Conservation (phyloP, 768 basidiomycete genomes). For the Boletus sp. region DNA sequence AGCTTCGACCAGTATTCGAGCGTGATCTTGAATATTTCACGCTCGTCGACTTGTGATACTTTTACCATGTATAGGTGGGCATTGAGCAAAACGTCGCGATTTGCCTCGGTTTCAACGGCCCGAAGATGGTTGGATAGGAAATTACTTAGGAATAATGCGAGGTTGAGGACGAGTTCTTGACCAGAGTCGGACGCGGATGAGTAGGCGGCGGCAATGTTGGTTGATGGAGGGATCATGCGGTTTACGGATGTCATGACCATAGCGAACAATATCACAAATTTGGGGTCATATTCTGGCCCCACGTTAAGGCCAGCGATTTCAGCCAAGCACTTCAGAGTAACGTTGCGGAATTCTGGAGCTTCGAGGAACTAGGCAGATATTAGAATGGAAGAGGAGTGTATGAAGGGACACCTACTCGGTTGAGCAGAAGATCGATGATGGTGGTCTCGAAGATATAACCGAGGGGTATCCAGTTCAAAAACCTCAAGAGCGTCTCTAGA, state of each 20-base stretch:
- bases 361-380: slow-evolving; percentile 76
- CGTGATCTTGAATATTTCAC: slow-evolving; percentile 99
- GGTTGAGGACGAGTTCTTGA: slow-evolving; percentile 95
- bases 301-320: slow-evolving; percentile 95
- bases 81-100: slow-evolving; percentile 92
- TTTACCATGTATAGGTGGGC: slow-evolving; percentile 99
- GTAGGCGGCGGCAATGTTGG: slow-evolving; percentile 93
- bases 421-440: slow-evolving; percentile 90
- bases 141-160: slow-evolving; percentile 96
- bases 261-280: slow-evolving; percentile 96
- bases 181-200: slow-evolving; percentile 85
- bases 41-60: slow-evolving; percentile 95
- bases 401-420: slow-evolving; percentile 61
- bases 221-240: slow-evolving; percentile 93
- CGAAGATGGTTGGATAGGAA: slow-evolving; percentile 93
- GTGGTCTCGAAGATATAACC: slow-evolving; percentile 99
- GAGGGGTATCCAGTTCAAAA: slow-evolving; percentile 98
- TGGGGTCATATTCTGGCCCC: slow-evolving; percentile 94
- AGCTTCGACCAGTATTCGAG: slow-evolving; percentile 97
- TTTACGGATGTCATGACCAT: slow-evolving; percentile 98
- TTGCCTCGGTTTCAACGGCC: slow-evolving; percentile 87
- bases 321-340: slow-evolving; percentile 93
- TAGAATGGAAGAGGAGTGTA: slow-evolving; percentile 12
- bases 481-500: slow-evolving; percentile 89
- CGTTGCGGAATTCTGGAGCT: slow-evolving; percentile 94